Evolutionary conservation across 83 land plant species (phyloP), one percentile per base, ranked within the genome.

Genomic region (Picea abies): DNA sequence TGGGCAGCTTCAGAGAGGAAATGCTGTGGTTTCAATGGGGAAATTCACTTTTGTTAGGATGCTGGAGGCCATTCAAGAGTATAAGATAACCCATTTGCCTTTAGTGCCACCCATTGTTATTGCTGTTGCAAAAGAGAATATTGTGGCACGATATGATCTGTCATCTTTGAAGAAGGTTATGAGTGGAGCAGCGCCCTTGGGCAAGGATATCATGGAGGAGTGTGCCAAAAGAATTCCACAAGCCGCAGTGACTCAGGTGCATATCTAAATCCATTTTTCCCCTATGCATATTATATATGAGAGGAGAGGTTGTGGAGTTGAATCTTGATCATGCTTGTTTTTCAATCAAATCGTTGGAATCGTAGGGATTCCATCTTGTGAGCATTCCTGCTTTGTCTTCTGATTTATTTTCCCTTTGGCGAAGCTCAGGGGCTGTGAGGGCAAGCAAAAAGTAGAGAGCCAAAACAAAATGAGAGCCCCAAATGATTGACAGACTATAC

Each of bases 101-200:
- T 71, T 84, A 17, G 96, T 97, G 4, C 99, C 98, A 22, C 99
- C 98, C 1, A 83, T 95, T 1, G 47, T 92, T 76, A 85, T 92
- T 14, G 90, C 85, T 0, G 56, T 97, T 70, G 92, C 94, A 5
- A 97, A 96, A 86, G 61, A 71, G 7, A n/a, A n/a, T 6, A 52
- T 85, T 47, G 84, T 86, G 39, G 80, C 37, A 52, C 83, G 87
- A 80, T 95, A 81, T 69, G 94, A 97, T 76, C 26, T 95, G 58
- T 88, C 90, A 25, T 90, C 94, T 7, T 49, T 97, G 68, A 80
- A 32, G 83, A 68, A 71, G 60, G 22, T 97, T 64, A 82, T 75
- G 1, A 83, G 86, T 22, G 99, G 95, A 1, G 98, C 97, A 1
- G 96, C 99, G 10, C 98, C 99, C 9, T 69, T 96, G 29, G 92